phyloP scores from a whole-genome alignment of 257 asterid genomes.

The Parsonsia alboflavescens region DNA sequence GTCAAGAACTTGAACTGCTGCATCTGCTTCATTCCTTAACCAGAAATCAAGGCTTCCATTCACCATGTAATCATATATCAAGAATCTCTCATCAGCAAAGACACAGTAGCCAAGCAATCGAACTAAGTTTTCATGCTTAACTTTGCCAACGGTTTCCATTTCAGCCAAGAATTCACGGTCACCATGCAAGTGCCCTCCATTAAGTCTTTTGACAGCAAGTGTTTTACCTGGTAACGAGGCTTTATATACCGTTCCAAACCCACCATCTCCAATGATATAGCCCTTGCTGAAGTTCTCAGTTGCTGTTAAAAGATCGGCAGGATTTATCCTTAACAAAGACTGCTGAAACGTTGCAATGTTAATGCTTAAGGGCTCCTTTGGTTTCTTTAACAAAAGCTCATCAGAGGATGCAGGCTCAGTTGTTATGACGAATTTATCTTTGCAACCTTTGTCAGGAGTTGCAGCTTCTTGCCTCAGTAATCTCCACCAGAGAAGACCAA shows the following conservation, averaged over 20 bases:
- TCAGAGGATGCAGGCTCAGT: constrained; percentile 42
- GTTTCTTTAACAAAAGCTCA: constrained; percentile 39
- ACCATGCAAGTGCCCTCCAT: constrained; percentile 57
- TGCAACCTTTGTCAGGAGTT: constrained; percentile 20
- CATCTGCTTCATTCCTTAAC: constrained; percentile 46
- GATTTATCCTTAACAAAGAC: constrained; percentile 47
- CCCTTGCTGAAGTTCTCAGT: constrained; percentile 70
- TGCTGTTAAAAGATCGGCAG: constrained; percentile 53
- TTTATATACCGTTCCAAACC: constrained; percentile 68
- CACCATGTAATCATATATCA: constrained; percentile 78
- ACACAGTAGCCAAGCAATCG: constrained; percentile 66
- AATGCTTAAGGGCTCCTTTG: constrained; percentile 63
- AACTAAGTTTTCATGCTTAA: constrained; percentile 59
- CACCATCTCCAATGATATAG: constrained; percentile 70
- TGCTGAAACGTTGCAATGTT: constrained; percentile 76
- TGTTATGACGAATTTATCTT: constrained; percentile 27
- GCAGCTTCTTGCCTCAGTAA: constrained; percentile 21
- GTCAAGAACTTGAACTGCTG: constrained; percentile 32
- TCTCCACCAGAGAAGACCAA: constrained; percentile 38
- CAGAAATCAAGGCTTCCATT: constrained; percentile 76
- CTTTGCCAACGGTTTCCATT: constrained; percentile 82
- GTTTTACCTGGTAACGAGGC: constrained; percentile 43
- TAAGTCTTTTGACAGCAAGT: constrained; percentile 66
- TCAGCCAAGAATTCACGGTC: constrained; percentile 76
- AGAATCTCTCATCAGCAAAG: constrained; percentile 54